Evolutionary conservation across 164 flowering plant genomes (phyloP), one percentile per base, ranked within the genome.

Genomic region (Berberis vulgaris): DNA sequence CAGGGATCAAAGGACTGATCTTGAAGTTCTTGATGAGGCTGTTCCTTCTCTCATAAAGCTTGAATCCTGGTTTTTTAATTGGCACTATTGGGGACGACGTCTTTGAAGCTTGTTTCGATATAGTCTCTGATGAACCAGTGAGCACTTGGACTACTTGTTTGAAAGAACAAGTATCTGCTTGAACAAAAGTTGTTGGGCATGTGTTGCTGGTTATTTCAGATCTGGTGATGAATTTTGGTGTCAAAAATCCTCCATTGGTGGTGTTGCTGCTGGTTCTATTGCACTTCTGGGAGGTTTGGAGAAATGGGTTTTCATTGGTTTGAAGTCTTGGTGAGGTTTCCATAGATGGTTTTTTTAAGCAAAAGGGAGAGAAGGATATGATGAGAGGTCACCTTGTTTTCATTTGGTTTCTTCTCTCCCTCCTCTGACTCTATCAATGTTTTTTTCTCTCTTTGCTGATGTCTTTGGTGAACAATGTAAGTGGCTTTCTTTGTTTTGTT

Each of bases 141-240:
- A 90, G 92, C 92, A 86, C 81, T 70, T 90, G 98, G 45, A 89
- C 98, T 1, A 91, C 96, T 56, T 87, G 95, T 69, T 92, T 92
- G 91, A 92, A 92, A 57, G 81, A 79, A 43, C 83, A 65, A 41
- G 95, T 79, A 77, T 89, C 89, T 3, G 96, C 96, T 70, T 89
- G 92, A 56, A 92, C 84, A 69, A 87, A 92, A 45, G 98, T 92
- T 42, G 98, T 89, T 54, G 96, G 93, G 77, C 84, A 77, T 26
- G 87, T 7, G 57, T 74, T 87, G 6, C 26, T 26, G 26, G 26
- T 26, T 26, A 80, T 57, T 49, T 84, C 86, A 64, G 96, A 83
- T 81, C 89, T 84, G 68, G 81, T 66, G 56, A 76, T 73, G 70
- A 82, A 74, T n/a, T 77, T 79, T 54, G 85, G 86, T 39, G 83